Evolutionary conservation across 805 yeast genomes (phyloP).

Genomic region (Candida vartiovaarae): DNA sequence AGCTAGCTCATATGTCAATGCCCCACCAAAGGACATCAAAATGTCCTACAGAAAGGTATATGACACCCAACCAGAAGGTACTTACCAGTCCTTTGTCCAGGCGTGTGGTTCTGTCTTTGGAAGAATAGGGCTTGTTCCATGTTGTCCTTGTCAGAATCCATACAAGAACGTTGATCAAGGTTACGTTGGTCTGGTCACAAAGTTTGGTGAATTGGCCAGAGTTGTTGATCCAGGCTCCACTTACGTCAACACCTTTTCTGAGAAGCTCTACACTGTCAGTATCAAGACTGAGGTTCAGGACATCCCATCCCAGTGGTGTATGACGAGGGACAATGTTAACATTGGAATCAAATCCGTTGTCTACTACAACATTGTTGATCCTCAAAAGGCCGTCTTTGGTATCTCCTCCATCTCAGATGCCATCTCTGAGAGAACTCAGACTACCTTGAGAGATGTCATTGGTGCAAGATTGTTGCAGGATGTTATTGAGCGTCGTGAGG

Average conservation of each 20-base stretch:
- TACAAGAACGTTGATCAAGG: slow-evolving; percentile 58
- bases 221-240: slow-evolving; percentile 65
- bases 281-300: slow-evolving; percentile 55
- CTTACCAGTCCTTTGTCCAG: slow-evolving; percentile 35
- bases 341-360: slow-evolving; percentile 59
- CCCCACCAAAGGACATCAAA: slow-evolving; percentile 1
- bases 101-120: slow-evolving; percentile 44
- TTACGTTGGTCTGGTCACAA: slow-evolving; percentile 58
- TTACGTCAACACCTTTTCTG: slow-evolving; percentile 60
- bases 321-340: slow-evolving; percentile 65
- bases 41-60: slow-evolving; percentile 32
- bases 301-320: slow-evolving; percentile 59
- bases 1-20: background rate
- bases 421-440: slow-evolving; percentile 60
- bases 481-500: slow-evolving; percentile 66
- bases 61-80: slow-evolving; percentile 32
- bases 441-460: slow-evolving; percentile 64
- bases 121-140: slow-evolving; percentile 27
- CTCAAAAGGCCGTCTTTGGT: slow-evolving; percentile 57
- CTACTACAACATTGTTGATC: slow-evolving; percentile 59
- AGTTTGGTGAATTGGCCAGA: slow-evolving; percentile 58
- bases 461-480: slow-evolving; percentile 63
- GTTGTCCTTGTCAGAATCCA: slow-evolving; percentile 48
- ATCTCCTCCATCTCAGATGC: slow-evolving; percentile 49
- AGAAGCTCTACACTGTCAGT: slow-evolving; percentile 41